These are phyloP conservation scores for Leccinum aurantiacum DNA, from an alignment of 768 basidiomycete species.

Conservation along the genomic window DNA sequence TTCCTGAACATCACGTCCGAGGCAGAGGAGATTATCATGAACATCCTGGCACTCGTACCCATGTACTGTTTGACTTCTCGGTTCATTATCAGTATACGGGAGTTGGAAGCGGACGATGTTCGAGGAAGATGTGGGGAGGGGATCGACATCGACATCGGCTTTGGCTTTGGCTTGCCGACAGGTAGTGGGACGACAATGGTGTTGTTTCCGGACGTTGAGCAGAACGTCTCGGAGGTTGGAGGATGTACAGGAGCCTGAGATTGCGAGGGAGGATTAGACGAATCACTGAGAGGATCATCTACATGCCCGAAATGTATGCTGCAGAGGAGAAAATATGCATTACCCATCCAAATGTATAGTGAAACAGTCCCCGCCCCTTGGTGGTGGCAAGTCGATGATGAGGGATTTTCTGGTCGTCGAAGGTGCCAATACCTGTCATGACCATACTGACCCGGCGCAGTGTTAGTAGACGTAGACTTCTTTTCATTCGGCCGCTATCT, in stretches of 20 bases:
- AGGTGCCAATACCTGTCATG: too few relatives aligned
- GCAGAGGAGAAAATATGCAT: too few relatives aligned
- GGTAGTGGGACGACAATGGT: not conserved
- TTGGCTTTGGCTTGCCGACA: not conserved
- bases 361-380: too few relatives aligned
- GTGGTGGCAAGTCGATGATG: too few relatives aligned
- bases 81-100: not conserved
- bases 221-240: not conserved
- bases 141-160: not conserved
- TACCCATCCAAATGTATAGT: too few relatives aligned
- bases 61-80: not conserved
- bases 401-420: too few relatives aligned
- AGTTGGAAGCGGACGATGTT: not conserved
- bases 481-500: too few relatives aligned
- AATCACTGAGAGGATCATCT: not conserved
- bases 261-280: not conserved
- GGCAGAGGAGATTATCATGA: not conserved
- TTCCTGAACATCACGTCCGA: not conserved
- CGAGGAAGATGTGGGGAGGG: not conserved
- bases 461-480: too few relatives aligned
- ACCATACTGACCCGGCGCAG: too few relatives aligned
- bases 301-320: not conserved
- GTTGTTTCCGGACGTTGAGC: not conserved
- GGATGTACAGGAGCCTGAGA: too few relatives aligned
- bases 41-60: not conserved